A percentile compares a stretch with the other conserved stretches of the same genome.
Evolutionary conservation across 2,329 filamentous ascomycete species (phyloP).

Genomic region (Eutypella sp.): DNA sequence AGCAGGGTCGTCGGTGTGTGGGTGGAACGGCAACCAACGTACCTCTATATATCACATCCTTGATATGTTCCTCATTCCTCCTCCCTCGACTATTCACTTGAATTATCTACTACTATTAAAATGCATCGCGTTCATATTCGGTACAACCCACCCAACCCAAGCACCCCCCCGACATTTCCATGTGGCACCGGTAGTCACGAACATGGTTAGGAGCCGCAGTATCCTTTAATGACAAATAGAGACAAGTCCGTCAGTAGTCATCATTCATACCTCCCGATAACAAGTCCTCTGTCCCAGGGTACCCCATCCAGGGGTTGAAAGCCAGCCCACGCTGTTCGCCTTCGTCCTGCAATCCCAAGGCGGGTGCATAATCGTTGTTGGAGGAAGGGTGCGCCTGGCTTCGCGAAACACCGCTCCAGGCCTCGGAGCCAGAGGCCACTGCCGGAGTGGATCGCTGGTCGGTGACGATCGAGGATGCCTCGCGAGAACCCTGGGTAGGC

Average conservation of each 20-base stretch:
- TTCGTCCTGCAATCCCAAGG: constrained; percentile 10
- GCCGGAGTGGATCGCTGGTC: neutral
- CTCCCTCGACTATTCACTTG: too few relatives aligned
- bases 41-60: too few relatives aligned
- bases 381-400: neutral
- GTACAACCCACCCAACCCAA: too few relatives aligned
- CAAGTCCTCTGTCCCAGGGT: constrained; percentile 20
- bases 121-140: too few relatives aligned
- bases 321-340: constrained; percentile 20
- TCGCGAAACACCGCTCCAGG: neutral
- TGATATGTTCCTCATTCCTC: too few relatives aligned
- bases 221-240: neutral
- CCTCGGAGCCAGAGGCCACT: neutral
- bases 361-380: neutral
- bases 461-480: neutral
- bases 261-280: constrained; percentile 13
- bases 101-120: too few relatives aligned
- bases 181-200: too few relatives aligned
- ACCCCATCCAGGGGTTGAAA: constrained; percentile 26
- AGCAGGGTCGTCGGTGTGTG: too few relatives aligned
- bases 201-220: too few relatives aligned
- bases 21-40: too few relatives aligned
- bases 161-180: neutral
- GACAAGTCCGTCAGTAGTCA: constrained; percentile 16
- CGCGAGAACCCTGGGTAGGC: neutral